Evolutionary conservation across 352 stramenopile species (phyloP).

Genomic region (Phytopythium montanum): DNA sequence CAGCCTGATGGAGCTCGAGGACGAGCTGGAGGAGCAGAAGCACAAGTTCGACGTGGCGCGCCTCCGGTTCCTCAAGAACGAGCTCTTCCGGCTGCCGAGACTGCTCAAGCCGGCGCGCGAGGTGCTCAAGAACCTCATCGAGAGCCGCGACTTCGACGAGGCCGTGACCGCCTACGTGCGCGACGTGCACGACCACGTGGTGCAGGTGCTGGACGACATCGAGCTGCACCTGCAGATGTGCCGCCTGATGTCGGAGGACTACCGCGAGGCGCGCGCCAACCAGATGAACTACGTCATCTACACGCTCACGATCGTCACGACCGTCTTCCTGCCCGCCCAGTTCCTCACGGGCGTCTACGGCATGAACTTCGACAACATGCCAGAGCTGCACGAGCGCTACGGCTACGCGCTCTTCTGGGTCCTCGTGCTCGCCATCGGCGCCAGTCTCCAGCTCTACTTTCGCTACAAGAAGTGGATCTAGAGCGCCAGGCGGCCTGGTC

Average conservation of each 20-base stretch:
- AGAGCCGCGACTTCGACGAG: conserved; percentile 79
- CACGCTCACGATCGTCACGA: conserved; percentile 89
- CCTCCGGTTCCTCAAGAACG: conserved; percentile 71
- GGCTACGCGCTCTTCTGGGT: conserved; percentile 85
- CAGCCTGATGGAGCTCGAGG: conserved; percentile 73
- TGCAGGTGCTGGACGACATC: conserved; percentile 79
- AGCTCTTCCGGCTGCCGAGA: conserved; percentile 70
- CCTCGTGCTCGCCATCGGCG: conserved; percentile 62
- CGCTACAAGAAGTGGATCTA: conserved; percentile 85
- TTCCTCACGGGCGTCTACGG: conserved; percentile 89
- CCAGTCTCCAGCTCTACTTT: conserved; percentile 74
- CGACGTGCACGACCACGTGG: conserved; percentile 83
- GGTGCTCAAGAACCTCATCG: conserved; percentile 82
- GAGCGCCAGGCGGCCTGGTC: not conserved
- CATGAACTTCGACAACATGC: conserved; percentile 92
- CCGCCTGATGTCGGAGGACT: conserved; percentile 72
- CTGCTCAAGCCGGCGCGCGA: conserved; percentile 79
- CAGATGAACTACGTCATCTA: conserved; percentile 91
- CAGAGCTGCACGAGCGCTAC: conserved; percentile 76
- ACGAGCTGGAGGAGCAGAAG: conserved; percentile 57
- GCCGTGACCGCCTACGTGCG: conserved; percentile 77
- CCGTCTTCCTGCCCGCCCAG: conserved; percentile 82
- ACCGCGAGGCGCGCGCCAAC: conserved; percentile 76
- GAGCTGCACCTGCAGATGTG: conserved; percentile 82
- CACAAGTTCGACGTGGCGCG: conserved; percentile 73